Base-by-base conservation (phyloP, 2,329 filamentous ascomycete genomes). In the Ilyonectria mors-panacis region DNA sequence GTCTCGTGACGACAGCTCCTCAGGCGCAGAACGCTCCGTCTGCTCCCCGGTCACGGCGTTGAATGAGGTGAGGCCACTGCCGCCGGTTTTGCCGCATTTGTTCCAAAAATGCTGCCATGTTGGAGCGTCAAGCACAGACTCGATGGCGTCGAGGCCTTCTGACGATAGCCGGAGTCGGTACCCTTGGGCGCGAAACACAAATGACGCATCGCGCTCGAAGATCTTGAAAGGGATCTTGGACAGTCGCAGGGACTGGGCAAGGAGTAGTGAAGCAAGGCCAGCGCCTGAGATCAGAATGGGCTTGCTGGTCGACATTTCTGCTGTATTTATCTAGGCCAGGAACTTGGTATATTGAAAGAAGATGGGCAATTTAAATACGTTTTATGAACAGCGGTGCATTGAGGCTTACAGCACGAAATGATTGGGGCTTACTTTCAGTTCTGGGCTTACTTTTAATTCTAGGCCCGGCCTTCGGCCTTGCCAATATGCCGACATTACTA, bases 141-240 rank as follows among this genome's bases (percentile, higher is more conserved):
- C 88, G 60, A 92, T 88, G 23, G 89, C 88, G 71, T 89, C 85
- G 1, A 91, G 80, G 0, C 88, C 88, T 70, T 89, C 83, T 0
- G 77, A 59, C 0, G 87, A 90, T 2, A 91, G 82, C 13, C 89
- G 86, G 7, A 91, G 80, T 2, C 89, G 80, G 77, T 92, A 91
- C 0, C 89, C 89, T 74, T 92, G 89, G 0, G 86, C 88, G 50
- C 89, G 88, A 71, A 88, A 89, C 1, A 74, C 66, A 53, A 85
- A 79, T 0, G 83, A 84, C 0, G 76, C 67, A 67, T 89, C 86
- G 47, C 86, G 86, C 77, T 91, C 88, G 72, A 86, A 90, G 48
- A 91, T 84, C 42, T 76, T 80, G 76, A 88, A 90, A 1, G 84
- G 82, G n/a, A 87, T 84, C 0, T 75, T 75, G 51, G 81, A 78